phyloP scores from a whole-genome alignment of 2,329 filamentous ascomycete species.

The Pestalotiopsis sp. region DNA sequence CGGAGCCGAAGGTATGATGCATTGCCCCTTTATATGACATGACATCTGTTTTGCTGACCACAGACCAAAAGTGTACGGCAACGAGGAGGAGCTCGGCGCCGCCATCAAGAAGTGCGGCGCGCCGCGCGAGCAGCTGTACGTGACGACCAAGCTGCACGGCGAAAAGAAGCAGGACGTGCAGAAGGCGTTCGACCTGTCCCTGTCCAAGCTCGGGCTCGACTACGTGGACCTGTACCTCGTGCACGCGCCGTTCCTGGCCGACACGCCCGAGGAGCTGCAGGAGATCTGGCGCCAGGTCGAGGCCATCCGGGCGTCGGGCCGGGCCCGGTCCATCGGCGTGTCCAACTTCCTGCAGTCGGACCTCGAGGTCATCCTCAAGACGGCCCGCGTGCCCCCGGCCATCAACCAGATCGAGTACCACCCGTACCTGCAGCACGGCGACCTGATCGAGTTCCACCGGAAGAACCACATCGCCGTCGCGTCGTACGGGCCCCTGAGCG shows the following conservation, averaged over 20 bases:
- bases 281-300: constrained; percentile 61
- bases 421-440: constrained; percentile 70
- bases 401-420: constrained; percentile 84
- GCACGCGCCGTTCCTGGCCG: constrained; percentile 58
- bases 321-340: constrained; percentile 72
- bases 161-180: constrained; percentile 40
- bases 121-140: constrained; percentile 68
- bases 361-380: constrained; percentile 57
- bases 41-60: neutral
- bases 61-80: constrained; percentile 53
- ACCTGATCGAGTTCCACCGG: constrained; percentile 59
- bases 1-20: constrained; percentile 66
- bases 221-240: constrained; percentile 75
- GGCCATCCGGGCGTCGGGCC: constrained; percentile 66
- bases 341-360: constrained; percentile 69
- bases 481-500: constrained; percentile 57
- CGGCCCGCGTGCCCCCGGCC: constrained; percentile 63
- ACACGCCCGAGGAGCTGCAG: constrained; percentile 55
- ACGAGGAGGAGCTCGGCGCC: constrained; percentile 69
- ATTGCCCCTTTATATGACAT: neutral
- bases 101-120: constrained; percentile 70
- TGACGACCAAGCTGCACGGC: constrained; percentile 61
- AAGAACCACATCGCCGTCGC: constrained; percentile 58
- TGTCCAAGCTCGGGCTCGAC: constrained; percentile 66
- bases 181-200: constrained; percentile 58